These are phyloP conservation scores for Talaromyces albobiverticillius DNA, from an alignment of 2,329 filamentous ascomycete genomes.

Conservation along the genomic window DNA sequence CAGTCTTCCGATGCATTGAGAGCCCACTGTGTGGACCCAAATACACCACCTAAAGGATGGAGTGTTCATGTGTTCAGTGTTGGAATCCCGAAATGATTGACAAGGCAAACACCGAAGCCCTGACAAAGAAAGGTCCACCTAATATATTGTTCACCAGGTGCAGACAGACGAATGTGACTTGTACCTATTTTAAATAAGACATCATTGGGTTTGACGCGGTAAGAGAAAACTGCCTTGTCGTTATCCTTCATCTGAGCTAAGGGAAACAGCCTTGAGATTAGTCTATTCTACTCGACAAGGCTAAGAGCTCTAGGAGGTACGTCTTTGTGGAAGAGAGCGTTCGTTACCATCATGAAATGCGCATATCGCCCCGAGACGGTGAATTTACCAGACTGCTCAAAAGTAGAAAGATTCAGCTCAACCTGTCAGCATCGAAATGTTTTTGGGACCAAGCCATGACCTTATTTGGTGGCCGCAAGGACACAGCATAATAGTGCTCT, in stretches of 20 bases:
- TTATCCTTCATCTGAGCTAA: neutral
- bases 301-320: neutral
- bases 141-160: neutral
- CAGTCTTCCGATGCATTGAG: constrained; percentile 10
- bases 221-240: neutral
- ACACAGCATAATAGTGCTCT: constrained; percentile 6
- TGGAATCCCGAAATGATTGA: neutral
- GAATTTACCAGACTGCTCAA: neutral
- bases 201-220: neutral
- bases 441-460: constrained; percentile 3
- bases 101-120: neutral
- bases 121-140: neutral
- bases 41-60: constrained; percentile 7
- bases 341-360: too few relatives aligned
- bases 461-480: neutral
- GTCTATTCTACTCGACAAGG: neutral
- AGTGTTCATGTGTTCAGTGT: neutral
- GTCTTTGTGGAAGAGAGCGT: neutral
- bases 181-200: neutral
- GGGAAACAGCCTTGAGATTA: neutral
- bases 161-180: neutral
- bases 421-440: neutral
- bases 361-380: neutral
- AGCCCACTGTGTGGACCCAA: constrained; percentile 14
- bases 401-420: neutral